These are phyloP conservation scores for Aspergillus leporis DNA, from an alignment of 495 filamentous ascomycete species.

Conservation along the genomic window DNA sequence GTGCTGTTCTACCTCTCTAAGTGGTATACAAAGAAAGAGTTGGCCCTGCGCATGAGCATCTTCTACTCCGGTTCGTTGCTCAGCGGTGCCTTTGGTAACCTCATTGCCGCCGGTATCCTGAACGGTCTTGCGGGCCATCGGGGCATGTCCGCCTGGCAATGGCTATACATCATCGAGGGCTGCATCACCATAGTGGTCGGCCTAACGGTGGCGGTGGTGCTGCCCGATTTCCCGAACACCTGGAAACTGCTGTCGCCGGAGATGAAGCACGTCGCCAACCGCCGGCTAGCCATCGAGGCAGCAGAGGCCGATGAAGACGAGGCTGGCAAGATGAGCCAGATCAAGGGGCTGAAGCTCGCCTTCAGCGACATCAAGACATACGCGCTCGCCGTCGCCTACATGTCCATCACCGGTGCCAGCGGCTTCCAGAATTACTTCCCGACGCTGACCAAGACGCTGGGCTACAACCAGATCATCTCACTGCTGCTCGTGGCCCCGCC, in stretches of 20 bases:
- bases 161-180: constrained; percentile 55
- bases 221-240: constrained; percentile 53
- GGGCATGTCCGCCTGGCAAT: constrained; percentile 51
- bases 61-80: constrained; percentile 68
- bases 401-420: constrained; percentile 50
- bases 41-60: constrained; percentile 59
- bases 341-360: constrained; percentile 51
- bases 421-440: constrained; percentile 61
- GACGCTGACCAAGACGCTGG: constrained; percentile 46
- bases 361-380: constrained; percentile 55
- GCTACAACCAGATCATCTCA: constrained; percentile 40
- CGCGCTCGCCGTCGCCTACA: constrained; percentile 49
- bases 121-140: constrained; percentile 39
- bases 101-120: constrained; percentile 59
- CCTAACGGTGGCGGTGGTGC: constrained; percentile 37
- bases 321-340: constrained; percentile 46
- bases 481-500: constrained; percentile 54
- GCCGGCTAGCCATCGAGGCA: constrained; percentile 49
- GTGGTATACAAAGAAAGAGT: constrained; percentile 61
- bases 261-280: constrained; percentile 51
- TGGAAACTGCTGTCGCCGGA: constrained; percentile 47
- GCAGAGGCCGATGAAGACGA: constrained; percentile 52
- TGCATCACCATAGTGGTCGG: constrained; percentile 44
- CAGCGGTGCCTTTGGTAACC: constrained; percentile 63
- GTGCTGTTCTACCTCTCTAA: constrained; percentile 58